Conservation (phyloP, 2,329 filamentous ascomycete genomes). For the Calycina herbarum region DNA sequence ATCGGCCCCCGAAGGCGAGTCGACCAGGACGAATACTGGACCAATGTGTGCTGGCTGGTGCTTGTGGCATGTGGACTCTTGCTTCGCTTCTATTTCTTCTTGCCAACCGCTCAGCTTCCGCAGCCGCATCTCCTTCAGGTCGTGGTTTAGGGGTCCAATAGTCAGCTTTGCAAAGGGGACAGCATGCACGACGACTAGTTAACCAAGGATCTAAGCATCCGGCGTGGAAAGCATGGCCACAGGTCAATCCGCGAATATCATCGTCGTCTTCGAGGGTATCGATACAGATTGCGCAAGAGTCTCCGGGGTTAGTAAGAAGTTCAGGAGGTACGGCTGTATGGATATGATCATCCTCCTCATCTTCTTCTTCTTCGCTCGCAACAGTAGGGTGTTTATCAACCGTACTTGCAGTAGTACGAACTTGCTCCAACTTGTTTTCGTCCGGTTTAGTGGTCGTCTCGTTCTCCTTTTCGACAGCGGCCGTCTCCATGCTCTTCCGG, state of each 20-base stretch:
- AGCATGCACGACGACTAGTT: slow-evolving; percentile 90
- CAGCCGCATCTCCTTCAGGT: slow-evolving; percentile 42
- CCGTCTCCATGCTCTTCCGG: slow-evolving; percentile 26
- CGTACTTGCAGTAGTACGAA: slow-evolving; percentile 34
- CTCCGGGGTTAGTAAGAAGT: slow-evolving; percentile 76
- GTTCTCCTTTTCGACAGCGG: slow-evolving; percentile 26
- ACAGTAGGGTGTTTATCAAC: slow-evolving; percentile 39
- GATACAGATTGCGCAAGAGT: slow-evolving; percentile 95
- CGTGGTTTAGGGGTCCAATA: slow-evolving; percentile 95
- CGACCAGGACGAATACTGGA: slow-evolving; percentile 30
- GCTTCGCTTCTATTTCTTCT: slow-evolving; percentile 26
- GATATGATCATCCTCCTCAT: slow-evolving; percentile 75
- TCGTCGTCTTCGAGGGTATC: slow-evolving; percentile 93
- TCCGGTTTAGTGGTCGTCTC: slow-evolving; percentile 28
- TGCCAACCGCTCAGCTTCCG: slow-evolving; percentile 26
- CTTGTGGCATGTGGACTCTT: slow-evolving; percentile 31
- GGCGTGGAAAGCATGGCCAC: slow-evolving; percentile 97
- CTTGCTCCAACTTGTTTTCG: slow-evolving; percentile 30
- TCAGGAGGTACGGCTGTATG: slow-evolving; percentile 80
- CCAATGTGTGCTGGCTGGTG: slow-evolving; percentile 31
- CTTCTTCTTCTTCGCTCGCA: slow-evolving; percentile 52
- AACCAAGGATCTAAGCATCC: slow-evolving; percentile 96
- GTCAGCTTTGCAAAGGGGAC: slow-evolving; percentile 95
- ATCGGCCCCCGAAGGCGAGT: slow-evolving; percentile 30
- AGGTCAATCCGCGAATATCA: slow-evolving; percentile 89